Evolutionary conservation across 768 basidiomycete genomes (phyloP), one percentile per base, ranked within the genome.

Genomic region (Rhodotorula toruloides): DNA sequence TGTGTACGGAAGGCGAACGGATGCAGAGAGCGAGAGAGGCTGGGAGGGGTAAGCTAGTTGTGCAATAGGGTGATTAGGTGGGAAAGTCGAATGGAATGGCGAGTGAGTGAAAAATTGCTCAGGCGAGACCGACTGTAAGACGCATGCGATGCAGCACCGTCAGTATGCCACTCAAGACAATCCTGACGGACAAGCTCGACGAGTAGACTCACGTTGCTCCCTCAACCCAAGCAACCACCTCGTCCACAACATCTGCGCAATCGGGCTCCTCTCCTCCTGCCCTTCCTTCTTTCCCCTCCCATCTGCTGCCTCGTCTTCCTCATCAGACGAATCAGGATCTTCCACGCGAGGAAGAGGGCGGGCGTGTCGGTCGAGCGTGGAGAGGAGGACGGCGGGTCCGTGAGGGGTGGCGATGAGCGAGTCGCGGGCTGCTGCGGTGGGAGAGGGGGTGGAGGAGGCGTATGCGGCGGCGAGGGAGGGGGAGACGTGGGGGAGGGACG

Each of bases 171-270:
- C 14, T 22, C 25, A 46, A 46, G 25, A 46, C 22, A 46, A 25
- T 46, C 29, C 29, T 16, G 48, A 32, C 48, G 48, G 17, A 8
- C 16, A 10, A 31, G 12, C 8, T 11, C 11, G 53, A 48, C 39
- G 21, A 19, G 43, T 2, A 2, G 29, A 63, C 69, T 44, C 47
- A 71, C 70, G 58, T 36, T 67, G 65, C 47, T 71, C 71, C 60
- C 61, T 68, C 22, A 96, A 79, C 6, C 92, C 92, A 75, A 96
- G 90, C 32, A 97, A 80, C 93, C 94, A 98, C 54, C 94, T 85
- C 83, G 93, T 87, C 77, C 97, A 98, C n/a, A 98, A 80, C 70
- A 98, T 82, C 76, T 98, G 94, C 29, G 91, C 89, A 36, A 98
- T 91, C 11, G 93, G 91, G 61, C 90, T 92, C 59, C 79, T 60